Evolutionary conservation across 2,329 filamentous ascomycete species (phyloP), one percentile per base, ranked within the genome.

Genomic region (Teratosphaeria gauchensis): DNA sequence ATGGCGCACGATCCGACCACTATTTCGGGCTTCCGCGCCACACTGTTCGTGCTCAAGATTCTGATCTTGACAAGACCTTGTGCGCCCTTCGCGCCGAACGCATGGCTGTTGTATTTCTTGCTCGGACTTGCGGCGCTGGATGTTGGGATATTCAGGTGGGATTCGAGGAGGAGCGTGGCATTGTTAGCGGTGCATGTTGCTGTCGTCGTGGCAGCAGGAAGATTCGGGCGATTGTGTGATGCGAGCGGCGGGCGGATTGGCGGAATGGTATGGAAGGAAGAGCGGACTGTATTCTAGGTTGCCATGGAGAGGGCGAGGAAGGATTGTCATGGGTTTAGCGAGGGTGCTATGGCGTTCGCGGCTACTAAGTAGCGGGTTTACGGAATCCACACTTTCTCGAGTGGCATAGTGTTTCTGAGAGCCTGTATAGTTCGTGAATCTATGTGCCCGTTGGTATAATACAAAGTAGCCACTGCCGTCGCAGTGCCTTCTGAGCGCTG

Each of bases 91-190:
- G 84, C 84, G 51, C 79, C 83, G n/a, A 85, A 81, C 52, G 76
- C 83, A 6, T 82, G 82, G 71, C 74, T 91, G 4, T 78, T 84
- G 4, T 85, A 87, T 64, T 84, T 87, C 2, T 75, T 95, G 1
- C 74, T 95, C 4, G 73, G 81, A 3, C 71, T 92, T 7, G 90
- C 89, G 8, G 83, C 82, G 1, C 65, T 90, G 12, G 89, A 92
- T 62, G 72, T 82, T 16, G 66, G 75, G 1, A 63, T 73, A 1
- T 62, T 75, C 11, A 60, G 63, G 0, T 71, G 72, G 51, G 72
- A 74, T 12, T 55, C 73, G 53, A 64, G 65, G 48, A 60, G 72
- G 11, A 78, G 78, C 54, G 38, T 74, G 2, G 31, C 76, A 16
- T 68, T 82, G 46, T 65, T 80, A 8, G 53, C 72, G 3, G 21